Conservation (phyloP, 257 asterid species). For the Parsonsia alboflavescens region DNA sequence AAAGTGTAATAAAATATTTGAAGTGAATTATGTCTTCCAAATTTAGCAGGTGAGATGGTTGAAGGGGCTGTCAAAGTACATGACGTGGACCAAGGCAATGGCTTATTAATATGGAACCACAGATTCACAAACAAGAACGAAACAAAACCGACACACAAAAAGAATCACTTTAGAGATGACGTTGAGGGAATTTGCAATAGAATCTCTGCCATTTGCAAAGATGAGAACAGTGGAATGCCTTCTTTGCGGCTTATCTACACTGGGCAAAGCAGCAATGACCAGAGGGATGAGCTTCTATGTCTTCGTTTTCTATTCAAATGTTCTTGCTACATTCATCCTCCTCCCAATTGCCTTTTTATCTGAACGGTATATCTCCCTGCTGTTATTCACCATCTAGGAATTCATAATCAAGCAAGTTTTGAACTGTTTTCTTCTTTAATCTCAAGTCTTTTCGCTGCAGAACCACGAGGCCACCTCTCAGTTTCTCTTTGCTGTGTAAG, state of each 20-base stretch:
- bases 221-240: conserved; percentile 27
- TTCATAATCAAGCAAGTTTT: not conserved
- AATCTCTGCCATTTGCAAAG: conserved; percentile 17
- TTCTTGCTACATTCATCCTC: conserved; percentile 24
- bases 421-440: not conserved
- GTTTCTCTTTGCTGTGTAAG: conserved; percentile 11
- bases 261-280: conserved; percentile 37
- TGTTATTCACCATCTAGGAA: not conserved
- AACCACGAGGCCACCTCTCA: conserved; percentile 25
- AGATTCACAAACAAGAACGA: too few relatives aligned
- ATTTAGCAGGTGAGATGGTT: too few relatives aligned
- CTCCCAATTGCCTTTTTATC: conserved; percentile 27
- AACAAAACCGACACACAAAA: too few relatives aligned
- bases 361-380: conserved; percentile 18
- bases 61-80: too few relatives aligned
- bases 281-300: conserved; percentile 29
- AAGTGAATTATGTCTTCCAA: too few relatives aligned
- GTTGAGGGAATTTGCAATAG: not conserved
- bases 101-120: too few relatives aligned
- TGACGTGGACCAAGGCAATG: too few relatives aligned
- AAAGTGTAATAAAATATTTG: too few relatives aligned
- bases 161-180: not conserved
- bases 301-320: conserved; percentile 34
- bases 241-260: conserved; percentile 22
- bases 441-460: conserved; percentile 20